Percentiles rank a stretch among this genome's conserved stretches.
Evolutionary conservation across 495 filamentous ascomycete genomes (phyloP).

Genomic region (Neurospora intermedia): DNA sequence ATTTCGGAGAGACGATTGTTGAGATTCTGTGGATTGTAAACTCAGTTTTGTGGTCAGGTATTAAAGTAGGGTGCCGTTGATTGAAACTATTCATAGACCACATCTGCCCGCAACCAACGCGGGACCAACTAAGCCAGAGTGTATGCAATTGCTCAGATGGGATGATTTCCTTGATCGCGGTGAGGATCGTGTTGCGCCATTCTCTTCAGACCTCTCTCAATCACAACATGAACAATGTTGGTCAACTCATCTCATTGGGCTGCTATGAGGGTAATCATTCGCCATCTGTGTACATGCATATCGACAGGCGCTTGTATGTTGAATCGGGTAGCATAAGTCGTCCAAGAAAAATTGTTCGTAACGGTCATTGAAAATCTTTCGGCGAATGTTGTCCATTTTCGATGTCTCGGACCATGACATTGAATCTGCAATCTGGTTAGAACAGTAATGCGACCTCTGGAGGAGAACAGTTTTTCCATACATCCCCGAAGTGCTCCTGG

Average conservation of each 20-base stretch:
- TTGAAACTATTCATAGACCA: background rate
- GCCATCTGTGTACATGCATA: background rate
- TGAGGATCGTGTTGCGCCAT: background rate
- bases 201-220: background rate
- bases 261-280: background rate
- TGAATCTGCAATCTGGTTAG: background rate
- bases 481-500: too few species aligned
- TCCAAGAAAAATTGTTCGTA: background rate
- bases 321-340: background rate
- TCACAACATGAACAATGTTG: background rate
- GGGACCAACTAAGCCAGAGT: background rate
- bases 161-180: fast-evolving
- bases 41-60: background rate
- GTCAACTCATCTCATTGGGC: background rate
- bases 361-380: background rate
- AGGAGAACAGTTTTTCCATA: background rate
- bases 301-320: background rate
- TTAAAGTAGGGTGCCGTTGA: background rate
- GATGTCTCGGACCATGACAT: background rate
- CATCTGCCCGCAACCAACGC: background rate
- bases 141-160: background rate
- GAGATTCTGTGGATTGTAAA: background rate
- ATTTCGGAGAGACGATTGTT: background rate
- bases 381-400: background rate
- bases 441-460: background rate